Evolutionary conservation across 2,329 filamentous ascomycete species (phyloP), one percentile per base, ranked within the genome.

Genomic region (Cadophora sp.): DNA sequence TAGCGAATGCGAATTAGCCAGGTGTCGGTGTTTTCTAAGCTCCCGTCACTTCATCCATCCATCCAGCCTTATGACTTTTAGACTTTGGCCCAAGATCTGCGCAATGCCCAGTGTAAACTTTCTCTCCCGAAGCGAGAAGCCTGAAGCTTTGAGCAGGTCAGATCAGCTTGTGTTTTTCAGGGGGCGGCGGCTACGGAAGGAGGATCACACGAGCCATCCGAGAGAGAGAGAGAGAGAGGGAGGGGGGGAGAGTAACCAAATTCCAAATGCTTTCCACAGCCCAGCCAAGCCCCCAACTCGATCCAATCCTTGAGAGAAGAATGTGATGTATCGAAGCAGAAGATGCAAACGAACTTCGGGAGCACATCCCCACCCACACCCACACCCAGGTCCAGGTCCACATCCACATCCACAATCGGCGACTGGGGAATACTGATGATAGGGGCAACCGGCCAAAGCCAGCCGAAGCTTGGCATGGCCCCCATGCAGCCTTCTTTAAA

Each of bases 401-500:
- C 37, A 43, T 43, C 37, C 40, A 43, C 40, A 43, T 43, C n/a
- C 29, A 34, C 34, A 58, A 16, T 26, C 27, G 31, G 40, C 12
- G 5, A 11, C 40, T 19, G 40, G 19, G 31, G 6, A 12, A 31
- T 55, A 19, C 51, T 11, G 16, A n/a, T 22, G 34, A 43, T 59
- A 59, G 34, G 55, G 31, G 56, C 56, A 34, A 59, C 56, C 56
- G 56, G 56, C 31, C 43, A 40, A 43, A 59, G 31, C 37, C 56
- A 40, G 56, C 56, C 31, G 34, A 19, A 59, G n/a, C 56, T 26
- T 40, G 31, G 56, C 34, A 59, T 26, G 56, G 34, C 56, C 56
- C 56, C 34, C 56, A 59, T 59, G 56, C 34, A 37, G 22, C 56
- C 56, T 59, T 59, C 56, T 59, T 59, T 40, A 19, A 59, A 37